phyloP scores from a whole-genome alignment of 1,284 basidiomycete species.

The Malassezia sp. region DNA sequence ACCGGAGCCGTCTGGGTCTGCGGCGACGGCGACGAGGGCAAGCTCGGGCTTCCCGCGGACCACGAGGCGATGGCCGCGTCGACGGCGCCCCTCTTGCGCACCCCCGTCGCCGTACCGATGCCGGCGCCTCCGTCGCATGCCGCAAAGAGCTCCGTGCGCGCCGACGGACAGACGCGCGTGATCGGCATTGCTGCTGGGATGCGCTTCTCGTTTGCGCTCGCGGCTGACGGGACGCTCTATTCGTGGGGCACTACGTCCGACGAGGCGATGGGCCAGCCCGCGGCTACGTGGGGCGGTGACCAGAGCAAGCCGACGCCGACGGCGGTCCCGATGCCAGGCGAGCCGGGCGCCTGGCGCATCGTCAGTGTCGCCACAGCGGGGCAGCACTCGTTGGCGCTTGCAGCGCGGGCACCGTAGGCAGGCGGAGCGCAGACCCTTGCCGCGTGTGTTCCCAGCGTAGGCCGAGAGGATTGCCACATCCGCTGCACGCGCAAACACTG shows the following conservation, averaged over 20 bases:
- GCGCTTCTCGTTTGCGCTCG: conserved; percentile 71
- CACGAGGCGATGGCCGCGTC: conserved; percentile 19
- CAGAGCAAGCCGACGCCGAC: conserved; percentile 55
- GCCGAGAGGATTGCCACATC: neutral
- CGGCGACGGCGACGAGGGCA: conserved; percentile 37
- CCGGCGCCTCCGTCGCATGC: conserved; percentile 47
- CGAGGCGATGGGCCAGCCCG: conserved; percentile 50
- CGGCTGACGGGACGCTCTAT: conserved; percentile 64
- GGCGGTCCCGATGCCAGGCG: conserved; percentile 54
- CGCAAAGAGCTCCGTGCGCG: conserved; percentile 29
- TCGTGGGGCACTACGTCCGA: conserved; percentile 69
- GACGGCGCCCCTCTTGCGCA: conserved; percentile 23
- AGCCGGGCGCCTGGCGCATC: conserved; percentile 48
- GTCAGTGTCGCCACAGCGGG: conserved; percentile 49
- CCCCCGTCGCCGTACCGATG: conserved; percentile 36
- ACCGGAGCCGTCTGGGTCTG: conserved; percentile 62
- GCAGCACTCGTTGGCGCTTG: conserved; percentile 50
- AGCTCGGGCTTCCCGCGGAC: conserved; percentile 26
- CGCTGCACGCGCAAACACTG: neutral
- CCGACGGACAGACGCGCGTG: conserved; percentile 55
- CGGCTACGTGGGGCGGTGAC: conserved; percentile 41
- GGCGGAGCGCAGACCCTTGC: no score
- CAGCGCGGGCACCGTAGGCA: conserved; percentile 20
- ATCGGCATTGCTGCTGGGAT: conserved; percentile 64
- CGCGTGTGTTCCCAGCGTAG: no score